Percentiles rank a stretch among this genome's conserved stretches.
Conservation (phyloP, 805 yeast genomes). For the Candida broadrunensis region DNA sequence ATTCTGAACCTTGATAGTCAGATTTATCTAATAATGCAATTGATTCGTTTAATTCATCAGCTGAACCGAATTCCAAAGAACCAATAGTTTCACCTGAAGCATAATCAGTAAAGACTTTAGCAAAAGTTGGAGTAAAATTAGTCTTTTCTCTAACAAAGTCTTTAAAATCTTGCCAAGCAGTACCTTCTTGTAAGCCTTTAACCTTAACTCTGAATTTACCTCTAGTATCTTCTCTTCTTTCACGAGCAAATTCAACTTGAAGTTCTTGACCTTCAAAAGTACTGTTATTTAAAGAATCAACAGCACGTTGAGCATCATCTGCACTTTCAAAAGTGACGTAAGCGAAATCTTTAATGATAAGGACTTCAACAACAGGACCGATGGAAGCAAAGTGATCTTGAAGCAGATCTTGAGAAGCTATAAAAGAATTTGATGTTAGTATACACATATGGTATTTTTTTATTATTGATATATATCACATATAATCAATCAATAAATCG, state of each 20-base stretch:
- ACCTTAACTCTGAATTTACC: constrained; percentile 74
- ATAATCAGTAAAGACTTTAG: constrained; percentile 48
- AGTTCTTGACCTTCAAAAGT: constrained; percentile 50
- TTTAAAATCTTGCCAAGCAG: constrained; percentile 86
- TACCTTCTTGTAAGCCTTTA: constrained; percentile 66
- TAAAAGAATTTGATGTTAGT: neutral
- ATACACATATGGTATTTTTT: neutral
- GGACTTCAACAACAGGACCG: constrained; percentile 68
- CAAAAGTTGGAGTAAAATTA: constrained; percentile 60
- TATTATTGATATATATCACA: neutral
- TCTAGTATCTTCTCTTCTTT: constrained; percentile 57
- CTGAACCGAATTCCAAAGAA: constrained; percentile 55
- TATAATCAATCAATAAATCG: neutral
- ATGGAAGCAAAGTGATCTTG: constrained; percentile 65
- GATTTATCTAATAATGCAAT: constrained; percentile 68
- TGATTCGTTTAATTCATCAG: constrained; percentile 75
- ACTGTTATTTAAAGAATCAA: constrained; percentile 42
- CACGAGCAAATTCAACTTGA: constrained; percentile 54
- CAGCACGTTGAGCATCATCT: constrained; percentile 50
- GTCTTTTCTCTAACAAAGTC: constrained; percentile 84
- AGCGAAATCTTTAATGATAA: constrained; percentile 79
- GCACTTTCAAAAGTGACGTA: constrained; percentile 79
- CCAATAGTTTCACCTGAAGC: constrained; percentile 46
- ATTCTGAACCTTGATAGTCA: constrained; percentile 65
- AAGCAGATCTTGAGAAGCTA: constrained; percentile 48